Percentiles rank a stretch among this genome's conserved stretches.
These are phyloP conservation scores for Fusarium sp. DNA, from an alignment of 2,329 filamentous ascomycete genomes.

Conservation along the genomic window DNA sequence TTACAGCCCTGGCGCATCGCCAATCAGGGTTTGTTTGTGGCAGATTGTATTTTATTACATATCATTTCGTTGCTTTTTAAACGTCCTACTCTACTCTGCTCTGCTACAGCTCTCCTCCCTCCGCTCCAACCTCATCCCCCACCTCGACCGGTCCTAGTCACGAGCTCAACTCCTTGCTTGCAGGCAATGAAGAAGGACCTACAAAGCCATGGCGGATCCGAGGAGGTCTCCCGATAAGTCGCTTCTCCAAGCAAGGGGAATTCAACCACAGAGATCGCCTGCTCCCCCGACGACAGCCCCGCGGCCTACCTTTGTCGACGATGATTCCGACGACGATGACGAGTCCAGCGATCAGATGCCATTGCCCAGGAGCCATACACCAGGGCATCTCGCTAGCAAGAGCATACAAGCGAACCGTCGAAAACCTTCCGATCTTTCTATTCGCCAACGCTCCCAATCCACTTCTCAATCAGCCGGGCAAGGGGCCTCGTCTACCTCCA, in stretches of 20 bases:
- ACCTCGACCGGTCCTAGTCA: slow-evolving; percentile 23
- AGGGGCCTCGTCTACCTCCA: slow-evolving; percentile 47
- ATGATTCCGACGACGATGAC: slow-evolving; percentile 54
- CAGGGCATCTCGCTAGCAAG: slow-evolving; percentile 71
- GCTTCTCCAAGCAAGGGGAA: slow-evolving; percentile 53
- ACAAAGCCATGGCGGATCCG: slow-evolving; percentile 60
- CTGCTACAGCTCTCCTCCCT: neutral
- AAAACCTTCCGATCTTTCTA: slow-evolving; percentile 65
- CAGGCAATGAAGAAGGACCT: slow-evolving; percentile 51
- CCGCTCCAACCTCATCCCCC: slow-evolving; percentile 16
- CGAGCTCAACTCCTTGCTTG: slow-evolving; percentile 18
- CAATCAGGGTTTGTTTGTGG: slow-evolving; percentile 24
- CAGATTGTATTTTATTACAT: slow-evolving; percentile 8
- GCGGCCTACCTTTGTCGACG: slow-evolving; percentile 54
- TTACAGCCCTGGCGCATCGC: slow-evolving; percentile 25
- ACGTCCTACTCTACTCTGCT: slow-evolving; percentile 2
- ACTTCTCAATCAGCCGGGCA: slow-evolving; percentile 54
- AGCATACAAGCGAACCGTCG: slow-evolving; percentile 64
- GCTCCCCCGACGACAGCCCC: slow-evolving; percentile 42
- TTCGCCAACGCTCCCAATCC: slow-evolving; percentile 69
- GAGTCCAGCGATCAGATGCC: slow-evolving; percentile 56
- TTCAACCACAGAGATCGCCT: slow-evolving; percentile 62
- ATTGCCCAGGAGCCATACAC: slow-evolving; percentile 70
- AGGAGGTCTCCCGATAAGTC: slow-evolving; percentile 54
- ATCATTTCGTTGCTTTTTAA: slow-evolving; percentile 4